These are phyloP conservation scores for Ilex aquifolium DNA, from an alignment of 257 asterid species.

Conservation along the genomic window DNA sequence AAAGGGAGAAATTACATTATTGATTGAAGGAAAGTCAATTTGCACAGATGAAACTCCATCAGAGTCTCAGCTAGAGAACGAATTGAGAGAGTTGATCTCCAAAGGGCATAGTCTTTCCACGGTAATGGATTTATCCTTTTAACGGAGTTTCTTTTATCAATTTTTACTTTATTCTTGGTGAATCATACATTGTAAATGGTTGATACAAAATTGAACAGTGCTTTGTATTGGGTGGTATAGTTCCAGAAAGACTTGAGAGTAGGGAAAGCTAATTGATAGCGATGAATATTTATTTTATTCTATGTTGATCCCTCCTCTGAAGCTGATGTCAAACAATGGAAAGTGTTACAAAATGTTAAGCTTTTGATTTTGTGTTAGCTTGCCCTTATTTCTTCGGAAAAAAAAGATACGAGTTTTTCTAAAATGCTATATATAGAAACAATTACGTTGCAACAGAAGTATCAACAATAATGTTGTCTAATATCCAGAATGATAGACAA, in stretches of 20 bases:
- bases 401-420: too few species aligned
- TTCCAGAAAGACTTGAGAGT: too few species aligned
- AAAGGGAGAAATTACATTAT: constrained; percentile 87
- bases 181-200: neutral
- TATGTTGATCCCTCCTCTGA: too few species aligned
- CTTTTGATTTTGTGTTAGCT: too few species aligned
- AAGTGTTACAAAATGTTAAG: too few species aligned
- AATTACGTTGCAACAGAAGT: too few species aligned
- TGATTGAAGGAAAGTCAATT: constrained; percentile 60
- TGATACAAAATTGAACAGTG: neutral
- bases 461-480: too few species aligned
- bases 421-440: too few species aligned
- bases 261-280: neutral
- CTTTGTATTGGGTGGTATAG: too few species aligned
- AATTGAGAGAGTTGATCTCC: constrained; percentile 59
- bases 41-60: constrained; percentile 45
- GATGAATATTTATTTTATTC: neutral
- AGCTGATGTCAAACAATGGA: too few species aligned
- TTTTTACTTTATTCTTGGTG: neutral
- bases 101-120: constrained; percentile 76
- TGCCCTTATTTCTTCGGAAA: too few species aligned
- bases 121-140: constrained; percentile 36
- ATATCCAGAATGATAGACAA: too few species aligned
- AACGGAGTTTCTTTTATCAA: neutral
- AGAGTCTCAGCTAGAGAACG: constrained; percentile 71